A percentile compares a stretch with the other conserved stretches of the same genome.
Evolutionary conservation across 306 rosid species (phyloP).

Genomic region (Citrullus colocynthis): DNA sequence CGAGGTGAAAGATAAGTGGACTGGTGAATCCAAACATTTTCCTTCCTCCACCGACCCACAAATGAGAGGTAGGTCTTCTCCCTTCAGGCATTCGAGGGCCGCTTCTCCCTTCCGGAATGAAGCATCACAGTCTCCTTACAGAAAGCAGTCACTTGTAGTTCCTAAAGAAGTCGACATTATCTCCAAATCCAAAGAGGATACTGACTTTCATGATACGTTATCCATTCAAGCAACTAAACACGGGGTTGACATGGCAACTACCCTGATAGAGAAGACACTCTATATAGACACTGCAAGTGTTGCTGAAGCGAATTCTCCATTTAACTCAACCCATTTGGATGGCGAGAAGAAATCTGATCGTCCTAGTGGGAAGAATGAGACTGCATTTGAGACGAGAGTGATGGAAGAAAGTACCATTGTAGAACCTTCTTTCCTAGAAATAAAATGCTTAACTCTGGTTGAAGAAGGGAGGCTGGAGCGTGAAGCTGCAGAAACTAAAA

Average conservation of each 20-base stretch:
- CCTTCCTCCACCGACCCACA: slow-evolving; percentile 47
- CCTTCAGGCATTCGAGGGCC: slow-evolving; percentile 52
- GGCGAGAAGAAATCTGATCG: slow-evolving; percentile 17
- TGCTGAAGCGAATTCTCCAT: slow-evolving; percentile 17
- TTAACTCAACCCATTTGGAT: slow-evolving; percentile 21
- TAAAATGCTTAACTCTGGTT: slow-evolving; percentile 21
- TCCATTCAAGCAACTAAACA: slow-evolving; percentile 22
- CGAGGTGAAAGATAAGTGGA: slow-evolving; percentile 34
- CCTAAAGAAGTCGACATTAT: slow-evolving; percentile 33
- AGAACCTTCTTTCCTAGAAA: slow-evolving; percentile 28
- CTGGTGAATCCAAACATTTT: slow-evolving; percentile 36
- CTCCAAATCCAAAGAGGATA: slow-evolving; percentile 22
- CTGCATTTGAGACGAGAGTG: slow-evolving; percentile 15
- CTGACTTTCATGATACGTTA: slow-evolving; percentile 22
- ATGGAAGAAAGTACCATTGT: slow-evolving; percentile 14
- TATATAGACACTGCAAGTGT: slow-evolving; percentile 56
- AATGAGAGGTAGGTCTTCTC: slow-evolving; percentile 45
- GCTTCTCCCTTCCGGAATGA: slow-evolving; percentile 57
- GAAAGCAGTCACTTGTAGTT: slow-evolving; percentile 28
- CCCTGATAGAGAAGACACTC: slow-evolving; percentile 58
- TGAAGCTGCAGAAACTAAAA: slow-evolving; percentile 3
- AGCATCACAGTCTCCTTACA: slow-evolving; percentile 36
- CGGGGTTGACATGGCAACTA: slow-evolving; percentile 25
- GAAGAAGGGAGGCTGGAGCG: slow-evolving; percentile 16
- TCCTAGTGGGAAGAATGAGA: slow-evolving; percentile 13